Evolutionary conservation across 2,329 filamentous ascomycete genomes (phyloP).

Genomic region (Colletotrichum plurivorum): DNA sequence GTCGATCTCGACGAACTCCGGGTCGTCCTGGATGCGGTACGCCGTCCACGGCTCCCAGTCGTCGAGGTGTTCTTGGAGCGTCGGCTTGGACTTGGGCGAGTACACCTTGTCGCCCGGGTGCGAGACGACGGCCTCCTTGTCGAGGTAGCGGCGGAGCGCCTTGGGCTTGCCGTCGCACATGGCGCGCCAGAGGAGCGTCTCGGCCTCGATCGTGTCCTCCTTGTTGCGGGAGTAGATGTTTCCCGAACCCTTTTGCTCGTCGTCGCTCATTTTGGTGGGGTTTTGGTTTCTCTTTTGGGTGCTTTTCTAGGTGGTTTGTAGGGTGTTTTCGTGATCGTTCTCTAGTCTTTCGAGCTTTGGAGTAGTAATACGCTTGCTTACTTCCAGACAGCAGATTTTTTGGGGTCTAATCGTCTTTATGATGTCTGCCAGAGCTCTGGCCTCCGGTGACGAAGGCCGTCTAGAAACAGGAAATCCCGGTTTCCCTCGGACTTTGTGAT

Average conservation of each 20-base stretch:
- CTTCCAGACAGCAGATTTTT: background rate
- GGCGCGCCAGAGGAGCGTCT: conserved; percentile 52
- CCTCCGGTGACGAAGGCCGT: conserved; percentile 33
- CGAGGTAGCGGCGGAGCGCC: conserved; percentile 51
- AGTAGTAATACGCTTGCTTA: background rate
- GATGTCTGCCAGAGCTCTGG: conserved; percentile 35
- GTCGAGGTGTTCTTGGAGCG: conserved; percentile 50
- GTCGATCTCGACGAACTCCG: conserved; percentile 55
- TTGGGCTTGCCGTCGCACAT: conserved; percentile 51
- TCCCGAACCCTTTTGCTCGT: conserved; percentile 23
- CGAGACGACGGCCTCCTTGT: conserved; percentile 50
- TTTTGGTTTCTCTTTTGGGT: background rate
- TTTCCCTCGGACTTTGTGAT: conserved; percentile 11
- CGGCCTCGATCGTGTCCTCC: conserved; percentile 52
- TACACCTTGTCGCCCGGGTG: conserved; percentile 50
- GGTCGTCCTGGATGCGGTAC: conserved; percentile 53
- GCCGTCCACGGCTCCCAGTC: conserved; percentile 53
- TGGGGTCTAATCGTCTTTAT: conserved; percentile 32
- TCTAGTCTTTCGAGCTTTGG: background rate
- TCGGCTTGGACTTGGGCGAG: conserved; percentile 49
- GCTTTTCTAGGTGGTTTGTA: background rate
- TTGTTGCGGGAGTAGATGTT: conserved; percentile 52
- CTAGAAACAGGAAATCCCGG: conserved; percentile 37
- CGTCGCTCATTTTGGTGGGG: conserved; percentile 29
- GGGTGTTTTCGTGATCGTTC: background rate